These are phyloP conservation scores for Pleurotus platypus DNA, from an alignment of 768 basidiomycete species.

Conservation along the genomic window DNA sequence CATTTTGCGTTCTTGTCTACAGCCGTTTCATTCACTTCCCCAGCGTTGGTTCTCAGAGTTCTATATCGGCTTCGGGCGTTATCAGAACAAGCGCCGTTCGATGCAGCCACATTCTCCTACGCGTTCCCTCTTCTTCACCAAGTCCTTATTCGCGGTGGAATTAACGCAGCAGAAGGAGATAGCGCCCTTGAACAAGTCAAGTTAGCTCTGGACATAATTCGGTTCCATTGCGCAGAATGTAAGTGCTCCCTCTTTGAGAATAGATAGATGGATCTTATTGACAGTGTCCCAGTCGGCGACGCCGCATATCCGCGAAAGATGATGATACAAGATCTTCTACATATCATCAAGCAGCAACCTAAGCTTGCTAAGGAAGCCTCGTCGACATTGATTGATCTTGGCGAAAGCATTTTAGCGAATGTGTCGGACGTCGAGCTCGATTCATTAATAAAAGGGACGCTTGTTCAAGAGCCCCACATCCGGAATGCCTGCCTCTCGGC, in stretches of 20 bases:
- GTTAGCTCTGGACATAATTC: slow-evolving; percentile 65
- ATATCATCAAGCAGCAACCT: slow-evolving; percentile 73
- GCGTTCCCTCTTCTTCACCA: slow-evolving; percentile 69
- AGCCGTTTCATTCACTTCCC: slow-evolving; percentile 1
- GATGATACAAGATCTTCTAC: slow-evolving; percentile 66
- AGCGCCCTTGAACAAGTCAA: slow-evolving; percentile 77
- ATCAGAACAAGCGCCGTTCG: slow-evolving; percentile 79
- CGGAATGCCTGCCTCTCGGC: slow-evolving; percentile 89
- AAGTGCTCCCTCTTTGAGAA: slow-evolving; percentile 20
- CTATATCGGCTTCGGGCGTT: slow-evolving; percentile 80
- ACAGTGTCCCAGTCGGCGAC: slow-evolving; percentile 52
- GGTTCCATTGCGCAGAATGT: slow-evolving; percentile 76
- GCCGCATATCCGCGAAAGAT: slow-evolving; percentile 68
- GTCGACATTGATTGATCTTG: slow-evolving; percentile 74
- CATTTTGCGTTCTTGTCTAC: background rate
- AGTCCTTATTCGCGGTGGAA: slow-evolving; percentile 67
- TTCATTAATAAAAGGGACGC: slow-evolving; percentile 67
- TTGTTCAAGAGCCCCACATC: slow-evolving; percentile 85
- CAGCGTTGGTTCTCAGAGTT: slow-evolving; percentile 79
- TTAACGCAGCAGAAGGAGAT: slow-evolving; percentile 63
- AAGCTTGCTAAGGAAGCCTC: slow-evolving; percentile 82
- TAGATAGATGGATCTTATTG: background rate
- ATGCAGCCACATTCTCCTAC: slow-evolving; percentile 84
- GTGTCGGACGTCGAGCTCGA: slow-evolving; percentile 61
- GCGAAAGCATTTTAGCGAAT: slow-evolving; percentile 69